These are phyloP conservation scores for Fagus sylvatica DNA, from an alignment of 306 rosid species.

Conservation along the genomic window DNA sequence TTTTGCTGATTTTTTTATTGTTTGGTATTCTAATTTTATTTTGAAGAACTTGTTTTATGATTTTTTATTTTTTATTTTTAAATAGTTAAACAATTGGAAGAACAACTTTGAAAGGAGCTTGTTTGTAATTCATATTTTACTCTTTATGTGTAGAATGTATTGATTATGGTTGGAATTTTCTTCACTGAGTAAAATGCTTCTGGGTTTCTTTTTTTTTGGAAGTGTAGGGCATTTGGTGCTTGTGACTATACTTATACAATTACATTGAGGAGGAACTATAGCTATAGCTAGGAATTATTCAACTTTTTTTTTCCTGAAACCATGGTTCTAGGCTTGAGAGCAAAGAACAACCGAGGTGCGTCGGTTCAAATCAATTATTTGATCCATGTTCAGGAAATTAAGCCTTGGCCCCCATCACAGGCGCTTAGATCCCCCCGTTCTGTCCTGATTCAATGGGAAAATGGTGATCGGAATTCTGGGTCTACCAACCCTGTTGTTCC, in stretches of 20 bases:
- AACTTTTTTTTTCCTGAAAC: conserved; percentile 18
- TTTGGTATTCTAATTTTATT: background rate
- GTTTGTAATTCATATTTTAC: background rate
- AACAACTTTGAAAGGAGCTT: background rate
- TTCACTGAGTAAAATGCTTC: background rate
- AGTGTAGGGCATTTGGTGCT: conserved; percentile 29
- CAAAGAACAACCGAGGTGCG: conserved; percentile 62
- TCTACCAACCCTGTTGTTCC: conserved; percentile 74
- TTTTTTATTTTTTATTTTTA: background rate
- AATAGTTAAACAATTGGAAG: background rate
- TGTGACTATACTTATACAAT: conserved; percentile 24
- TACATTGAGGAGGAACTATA: conserved; percentile 36
- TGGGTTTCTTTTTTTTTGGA: conserved; percentile 11
- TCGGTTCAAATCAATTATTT: conserved; percentile 57
- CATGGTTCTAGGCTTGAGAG: conserved; percentile 73
- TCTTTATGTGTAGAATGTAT: background rate
- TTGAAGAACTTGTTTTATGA: background rate
- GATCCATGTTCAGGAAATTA: conserved; percentile 75
- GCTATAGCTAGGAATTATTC: conserved; percentile 18
- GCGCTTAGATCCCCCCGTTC: conserved; percentile 71
- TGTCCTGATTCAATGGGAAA: conserved; percentile 90
- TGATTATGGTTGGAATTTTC: background rate
- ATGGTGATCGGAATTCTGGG: conserved; percentile 78
- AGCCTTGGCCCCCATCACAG: conserved; percentile 98
- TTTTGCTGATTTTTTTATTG: background rate